Evolutionary conservation across 768 basidiomycete species (phyloP).

Genomic region (Mrakia blollopis): DNA sequence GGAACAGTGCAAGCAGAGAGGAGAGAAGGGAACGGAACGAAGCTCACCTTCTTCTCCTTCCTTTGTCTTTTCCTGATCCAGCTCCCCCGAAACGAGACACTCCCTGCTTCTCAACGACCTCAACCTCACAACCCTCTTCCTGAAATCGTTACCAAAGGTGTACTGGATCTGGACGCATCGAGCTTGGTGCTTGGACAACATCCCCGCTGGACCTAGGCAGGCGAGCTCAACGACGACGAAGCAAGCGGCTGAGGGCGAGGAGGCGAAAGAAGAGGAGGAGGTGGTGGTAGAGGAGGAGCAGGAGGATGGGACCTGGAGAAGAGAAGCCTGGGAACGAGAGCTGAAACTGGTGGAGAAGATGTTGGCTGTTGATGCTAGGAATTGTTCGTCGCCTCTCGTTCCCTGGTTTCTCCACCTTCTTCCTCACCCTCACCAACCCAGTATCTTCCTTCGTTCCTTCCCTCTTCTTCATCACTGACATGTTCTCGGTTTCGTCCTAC

Average conservation of each 20-base stretch:
- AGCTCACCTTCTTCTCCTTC: background rate
- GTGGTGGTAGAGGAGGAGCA: conserved; percentile 36
- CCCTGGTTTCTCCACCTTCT: too few species aligned
- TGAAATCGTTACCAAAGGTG: conserved; percentile 84
- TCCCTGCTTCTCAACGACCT: conserved; percentile 66
- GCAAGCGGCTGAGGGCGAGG: background rate
- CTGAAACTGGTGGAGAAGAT: conserved; percentile 84
- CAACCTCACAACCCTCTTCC: conserved; percentile 68
- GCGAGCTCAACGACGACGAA: background rate
- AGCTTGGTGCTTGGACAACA: conserved; percentile 83
- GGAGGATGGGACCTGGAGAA: conserved; percentile 59
- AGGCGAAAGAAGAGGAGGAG: background rate
- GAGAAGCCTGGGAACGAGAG: conserved; percentile 76
- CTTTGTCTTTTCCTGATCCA: conserved; percentile 40
- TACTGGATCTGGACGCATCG: conserved; percentile 99
- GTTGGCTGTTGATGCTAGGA: conserved; percentile 83
- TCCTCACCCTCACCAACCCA: background rate
- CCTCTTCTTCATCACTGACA: background rate
- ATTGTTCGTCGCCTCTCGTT: conserved; percentile 55
- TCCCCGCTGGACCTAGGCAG: conserved; percentile 63
- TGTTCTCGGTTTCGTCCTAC: conserved; percentile 17
- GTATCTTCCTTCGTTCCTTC: conserved; percentile 2
- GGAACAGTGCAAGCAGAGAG: background rate
- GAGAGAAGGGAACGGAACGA: background rate
- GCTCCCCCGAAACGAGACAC: conserved; percentile 60